Conservation (phyloP, 257 asterid species). For the Nemophila menziesii region DNA sequence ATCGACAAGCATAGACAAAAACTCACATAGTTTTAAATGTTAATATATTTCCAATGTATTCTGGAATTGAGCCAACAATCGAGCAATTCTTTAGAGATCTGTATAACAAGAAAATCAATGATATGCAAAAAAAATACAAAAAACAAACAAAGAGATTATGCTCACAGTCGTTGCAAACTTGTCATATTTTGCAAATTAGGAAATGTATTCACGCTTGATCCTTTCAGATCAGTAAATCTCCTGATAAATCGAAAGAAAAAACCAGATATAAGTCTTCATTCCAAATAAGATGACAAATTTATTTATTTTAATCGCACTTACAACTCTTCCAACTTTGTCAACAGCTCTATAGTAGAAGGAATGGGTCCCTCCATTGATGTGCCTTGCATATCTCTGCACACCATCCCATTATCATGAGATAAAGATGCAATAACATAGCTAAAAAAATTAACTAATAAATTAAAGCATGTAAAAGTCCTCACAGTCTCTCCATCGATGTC, state of each 20-base stretch:
- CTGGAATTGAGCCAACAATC: constrained; percentile 51
- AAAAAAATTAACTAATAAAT: background rate
- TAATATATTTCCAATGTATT: constrained; percentile 24
- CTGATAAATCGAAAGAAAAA: constrained; percentile 6
- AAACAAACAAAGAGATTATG: constrained; percentile 10
- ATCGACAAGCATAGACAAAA: too few relatives aligned
- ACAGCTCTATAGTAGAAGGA: constrained; percentile 38
- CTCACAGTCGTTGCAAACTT: constrained; percentile 36
- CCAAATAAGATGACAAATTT: too few relatives aligned
- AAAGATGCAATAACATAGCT: background rate
- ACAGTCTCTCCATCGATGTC: too few relatives aligned
- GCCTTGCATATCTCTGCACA: constrained; percentile 70
- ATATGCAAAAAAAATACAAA: background rate
- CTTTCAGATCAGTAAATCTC: constrained; percentile 41
- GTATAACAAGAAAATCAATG: constrained; percentile 20
- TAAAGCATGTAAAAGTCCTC: too few relatives aligned
- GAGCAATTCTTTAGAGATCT: constrained; percentile 77
- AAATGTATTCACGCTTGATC: constrained; percentile 32
- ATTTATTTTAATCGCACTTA: background rate
- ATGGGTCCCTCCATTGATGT: constrained; percentile 72
- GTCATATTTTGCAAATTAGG: constrained; percentile 37
- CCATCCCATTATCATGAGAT: constrained; percentile 10
- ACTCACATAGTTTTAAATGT: constrained; percentile 43
- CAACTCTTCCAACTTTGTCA: constrained; percentile 34
- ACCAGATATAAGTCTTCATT: too few relatives aligned